Base-by-base conservation (phyloP, 2,329 filamentous ascomycete genomes). In the Trematosphaeria pertusa region DNA sequence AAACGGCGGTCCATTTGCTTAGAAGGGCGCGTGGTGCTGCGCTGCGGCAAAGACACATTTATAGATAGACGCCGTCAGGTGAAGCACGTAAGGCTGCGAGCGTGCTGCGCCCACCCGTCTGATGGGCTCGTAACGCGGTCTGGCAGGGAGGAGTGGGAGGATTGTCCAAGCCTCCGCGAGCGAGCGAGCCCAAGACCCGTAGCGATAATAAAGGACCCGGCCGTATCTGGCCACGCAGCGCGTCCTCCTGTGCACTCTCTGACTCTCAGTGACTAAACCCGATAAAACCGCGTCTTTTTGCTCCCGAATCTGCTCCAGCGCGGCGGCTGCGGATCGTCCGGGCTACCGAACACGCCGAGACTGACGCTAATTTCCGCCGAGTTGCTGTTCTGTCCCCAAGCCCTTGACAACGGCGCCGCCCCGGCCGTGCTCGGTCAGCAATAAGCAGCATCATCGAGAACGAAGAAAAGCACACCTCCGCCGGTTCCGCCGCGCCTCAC, bases 281-380 rank as follows among this genome's bases (percentile, higher is more conserved):
- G n/a, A n/a, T n/a, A n/a, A n/a, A n/a, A n/a, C n/a, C n/a, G n/a
- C n/a, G n/a, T n/a, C n/a, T n/a, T n/a, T n/a, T n/a, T n/a, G n/a
- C n/a, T n/a, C n/a, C n/a, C n/a, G n/a, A n/a, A n/a, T n/a, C n/a
- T n/a, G n/a, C n/a, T n/a, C n/a, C n/a, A n/a, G n/a, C n/a, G n/a
- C n/a, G n/a, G n/a, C n/a, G n/a, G n/a, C n/a, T n/a, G n/a, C n/a
- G n/a, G n/a, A n/a, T n/a, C n/a, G n/a, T n/a, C n/a, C n/a, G n/a
- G n/a, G n/a, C n/a, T n/a, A n/a, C n/a, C n/a, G n/a, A n/a, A n/a
- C n/a, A n/a, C n/a, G n/a, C n/a, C 14, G 17, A 8, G 22, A 26
- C 14, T 31, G 36, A 44, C 46, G 46, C 46, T 50, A 50, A 50
- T 46, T 45, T 46, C 48, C 48, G 43, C 42, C 38, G 42, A 36